A percentile compares a stretch with the other conserved stretches of the same genome.
phyloP scores from a whole-genome alignment of 371 early-diverging fungal genomes.

The Apophysomyces trapeziformis region DNA sequence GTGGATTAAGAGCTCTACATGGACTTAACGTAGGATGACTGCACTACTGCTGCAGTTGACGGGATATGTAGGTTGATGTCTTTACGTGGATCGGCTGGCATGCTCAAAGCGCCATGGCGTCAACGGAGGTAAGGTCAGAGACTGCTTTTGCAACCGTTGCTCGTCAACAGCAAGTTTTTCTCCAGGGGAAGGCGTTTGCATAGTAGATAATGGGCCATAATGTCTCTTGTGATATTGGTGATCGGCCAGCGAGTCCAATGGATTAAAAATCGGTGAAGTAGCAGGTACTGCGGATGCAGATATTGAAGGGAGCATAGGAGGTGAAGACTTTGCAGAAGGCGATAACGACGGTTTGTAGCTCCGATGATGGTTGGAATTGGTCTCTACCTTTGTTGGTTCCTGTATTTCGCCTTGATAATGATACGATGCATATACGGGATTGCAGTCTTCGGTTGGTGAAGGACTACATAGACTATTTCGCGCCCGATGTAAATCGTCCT shows the following conservation, averaged over 20 bases:
- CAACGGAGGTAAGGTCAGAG: slow-evolving; percentile 12
- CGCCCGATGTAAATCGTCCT: slow-evolving; percentile 33
- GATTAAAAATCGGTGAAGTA: slow-evolving; percentile 33
- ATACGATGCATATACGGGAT: slow-evolving; percentile 14
- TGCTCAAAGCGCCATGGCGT: slow-evolving; percentile 13
- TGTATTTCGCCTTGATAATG: not conserved
- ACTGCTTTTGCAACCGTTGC: slow-evolving; percentile 2
- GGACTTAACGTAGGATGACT: not conserved
- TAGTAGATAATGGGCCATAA: slow-evolving; percentile 20
- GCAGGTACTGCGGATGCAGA: slow-evolving; percentile 12
- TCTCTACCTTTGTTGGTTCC: not conserved
- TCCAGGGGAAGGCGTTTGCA: slow-evolving; percentile 11
- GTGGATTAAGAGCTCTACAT: not conserved
- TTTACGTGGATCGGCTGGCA: not conserved
- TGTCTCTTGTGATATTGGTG: slow-evolving; percentile 25
- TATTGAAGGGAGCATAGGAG: slow-evolving; percentile 10
- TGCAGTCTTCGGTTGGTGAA: slow-evolving; percentile 12
- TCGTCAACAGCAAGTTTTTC: not conserved
- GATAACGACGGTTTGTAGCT: slow-evolving; percentile 5
- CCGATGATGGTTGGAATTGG: not conserved
- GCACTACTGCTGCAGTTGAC: not conserved
- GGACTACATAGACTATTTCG: slow-evolving; percentile 16
- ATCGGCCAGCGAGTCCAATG: slow-evolving; percentile 48
- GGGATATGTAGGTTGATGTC: not conserved
- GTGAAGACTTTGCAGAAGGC: slow-evolving; percentile 7